Evolutionary conservation across 805 yeast genomes (phyloP), one percentile per base, ranked within the genome.

Genomic region (Priceomyces medius): DNA sequence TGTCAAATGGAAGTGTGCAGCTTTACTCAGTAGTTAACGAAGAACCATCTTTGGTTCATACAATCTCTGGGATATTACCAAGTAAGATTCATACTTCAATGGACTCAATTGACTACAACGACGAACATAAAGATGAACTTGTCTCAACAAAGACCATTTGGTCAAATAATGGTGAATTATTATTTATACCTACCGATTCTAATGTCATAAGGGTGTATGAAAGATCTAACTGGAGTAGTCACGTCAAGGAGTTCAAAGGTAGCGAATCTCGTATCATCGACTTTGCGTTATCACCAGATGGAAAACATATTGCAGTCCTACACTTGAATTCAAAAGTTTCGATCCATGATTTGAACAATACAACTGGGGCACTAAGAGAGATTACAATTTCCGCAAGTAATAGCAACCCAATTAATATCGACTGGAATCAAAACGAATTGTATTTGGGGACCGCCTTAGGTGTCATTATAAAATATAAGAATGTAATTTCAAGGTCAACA

Each of bases 151-250:
- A 74, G 31, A 73, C 80, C 2, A 77, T 75, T 27, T 88, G 96
- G 96, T 77, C 80, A 42, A 77, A 84, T 2, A 70, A 74, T 40
- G 95, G 95, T 13, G 77, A 77, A 40, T 59, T 68, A n/a, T 67
- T 88, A 36, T 88, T 89, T 2, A 54, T 87, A 14, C 89, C 95
- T 2, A 66, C 83, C 5, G 64, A 68, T 27, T 64, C 71, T 16
- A 64, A 69, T 35, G 63, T 71, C 2, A 69, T 83, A 36, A 71
- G 70, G 38, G 67, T 78, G 0, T 79, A 64, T 40, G 59, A 64
- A 41, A 59, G 78, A 40, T 51, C 59, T 17, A 57, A 70, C 42
- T 73, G 71, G 71, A 29, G 36, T 26, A 26, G 41, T 16, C 17
- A 46, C 27, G 41, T 36, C 17, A 45, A 43, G 27, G 42, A 42